Evolutionary conservation across 768 basidiomycete species (phyloP).

Genomic region (Hortiboletus campestris): DNA sequence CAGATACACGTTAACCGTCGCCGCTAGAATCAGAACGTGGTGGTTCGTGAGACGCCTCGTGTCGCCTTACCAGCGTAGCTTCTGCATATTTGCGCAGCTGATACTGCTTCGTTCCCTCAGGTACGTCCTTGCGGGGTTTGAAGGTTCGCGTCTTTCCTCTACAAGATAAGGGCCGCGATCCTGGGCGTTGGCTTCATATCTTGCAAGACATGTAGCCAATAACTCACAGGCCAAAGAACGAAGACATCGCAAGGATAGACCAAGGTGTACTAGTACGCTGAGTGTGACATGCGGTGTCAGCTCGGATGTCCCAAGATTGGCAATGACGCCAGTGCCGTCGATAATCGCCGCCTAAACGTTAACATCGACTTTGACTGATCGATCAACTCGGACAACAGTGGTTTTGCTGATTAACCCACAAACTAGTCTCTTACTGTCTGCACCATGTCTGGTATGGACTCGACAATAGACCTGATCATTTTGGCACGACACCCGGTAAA

Average conservation of each 20-base stretch:
- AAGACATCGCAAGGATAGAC: constrained; percentile 54
- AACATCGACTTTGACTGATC: background rate
- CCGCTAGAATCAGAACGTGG: constrained; percentile 12
- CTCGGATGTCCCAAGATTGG: constrained; percentile 15
- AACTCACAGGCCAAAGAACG: constrained; percentile 86
- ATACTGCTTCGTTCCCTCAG: constrained; percentile 96
- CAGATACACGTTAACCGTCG: background rate
- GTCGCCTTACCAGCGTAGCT: constrained; percentile 70
- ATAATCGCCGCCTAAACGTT: background rate
- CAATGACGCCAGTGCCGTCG: background rate
- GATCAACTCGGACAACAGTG: background rate
- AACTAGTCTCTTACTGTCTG: background rate
- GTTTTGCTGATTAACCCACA: background rate
- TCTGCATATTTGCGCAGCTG: constrained; percentile 97
- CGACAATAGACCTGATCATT: background rate
- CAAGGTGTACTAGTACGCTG: constrained; percentile 7
- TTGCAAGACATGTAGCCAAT: background rate
- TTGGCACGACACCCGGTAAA: background rate
- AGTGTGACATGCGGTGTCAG: constrained; percentile 2
- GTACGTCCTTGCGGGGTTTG: constrained; percentile 92
- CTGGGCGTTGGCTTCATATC: constrained; percentile 11
- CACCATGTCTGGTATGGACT: background rate
- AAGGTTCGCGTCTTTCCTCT: constrained; percentile 93
- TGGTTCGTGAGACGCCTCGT: background rate
- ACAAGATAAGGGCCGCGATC: constrained; percentile 9